These are phyloP conservation scores for Fusarium aywerte DNA, from an alignment of 2,329 filamentous ascomycete species.

Conservation along the genomic window DNA sequence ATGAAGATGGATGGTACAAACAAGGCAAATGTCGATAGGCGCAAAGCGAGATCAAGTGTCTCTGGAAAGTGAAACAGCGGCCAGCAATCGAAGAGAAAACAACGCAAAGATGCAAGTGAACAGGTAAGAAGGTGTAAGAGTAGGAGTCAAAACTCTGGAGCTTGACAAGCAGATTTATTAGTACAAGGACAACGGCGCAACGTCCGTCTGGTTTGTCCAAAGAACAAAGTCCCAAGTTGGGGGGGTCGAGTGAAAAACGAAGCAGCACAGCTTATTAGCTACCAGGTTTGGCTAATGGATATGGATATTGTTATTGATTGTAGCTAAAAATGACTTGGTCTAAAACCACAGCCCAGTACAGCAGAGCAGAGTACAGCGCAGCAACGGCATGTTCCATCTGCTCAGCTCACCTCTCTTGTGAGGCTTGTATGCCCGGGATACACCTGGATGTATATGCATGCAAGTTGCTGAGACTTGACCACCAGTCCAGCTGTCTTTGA, in stretches of 20 bases:
- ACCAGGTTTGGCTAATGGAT: conserved; percentile 20
- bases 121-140: conserved; percentile 15
- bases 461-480: conserved; percentile 35
- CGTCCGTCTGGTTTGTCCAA: conserved; percentile 26
- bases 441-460: conserved; percentile 33
- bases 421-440: conserved; percentile 35
- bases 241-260: conserved; percentile 24
- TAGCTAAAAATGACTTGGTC: conserved; percentile 41
- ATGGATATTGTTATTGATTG: conserved; percentile 11
- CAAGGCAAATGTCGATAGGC: conserved; percentile 18
- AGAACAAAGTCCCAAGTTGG: conserved; percentile 32
- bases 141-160: conserved; percentile 22
- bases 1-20: conserved; percentile 18
- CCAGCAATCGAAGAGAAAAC: conserved; percentile 13
- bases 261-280: conserved; percentile 27
- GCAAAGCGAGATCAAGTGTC: conserved; percentile 6
- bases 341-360: not conserved
- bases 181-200: conserved; percentile 27
- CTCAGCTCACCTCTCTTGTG: conserved; percentile 2
- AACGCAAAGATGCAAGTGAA: conserved; percentile 22
- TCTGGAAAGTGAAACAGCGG: not conserved
- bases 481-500: conserved; percentile 24
- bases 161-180: conserved; percentile 32
- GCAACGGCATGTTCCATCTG: conserved; percentile 29
- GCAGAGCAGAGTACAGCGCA: not conserved